Evolutionary conservation across 2,329 filamentous ascomycete genomes (phyloP).

Genomic region (Paecilomyces dactylethromorphus): DNA sequence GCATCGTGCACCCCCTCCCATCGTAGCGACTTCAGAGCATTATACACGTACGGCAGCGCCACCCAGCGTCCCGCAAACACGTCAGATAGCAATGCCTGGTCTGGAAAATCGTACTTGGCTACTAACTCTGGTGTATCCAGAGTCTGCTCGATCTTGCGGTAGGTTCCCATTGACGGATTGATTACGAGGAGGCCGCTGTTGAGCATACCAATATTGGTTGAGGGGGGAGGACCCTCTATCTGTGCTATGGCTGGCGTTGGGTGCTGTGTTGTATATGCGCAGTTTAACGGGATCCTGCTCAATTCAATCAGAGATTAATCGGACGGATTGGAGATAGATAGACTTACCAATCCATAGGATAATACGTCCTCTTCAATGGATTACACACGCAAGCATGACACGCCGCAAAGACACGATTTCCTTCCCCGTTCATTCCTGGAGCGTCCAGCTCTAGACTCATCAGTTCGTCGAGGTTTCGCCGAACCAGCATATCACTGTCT

Average conservation of each 20-base stretch:
- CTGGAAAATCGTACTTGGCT: not conserved
- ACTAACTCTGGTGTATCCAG: not conserved
- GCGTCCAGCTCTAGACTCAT: not conserved
- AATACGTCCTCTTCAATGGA: slow-evolving; percentile 66
- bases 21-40: not conserved
- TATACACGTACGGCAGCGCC: not conserved
- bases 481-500: not conserved
- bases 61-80: not conserved
- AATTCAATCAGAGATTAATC: not conserved
- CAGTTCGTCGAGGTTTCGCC: not conserved
- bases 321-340: not conserved
- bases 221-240: not conserved
- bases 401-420: slow-evolving; percentile 64
- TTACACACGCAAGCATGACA: slow-evolving; percentile 81
- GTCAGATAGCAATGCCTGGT: not conserved
- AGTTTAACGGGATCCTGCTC: not conserved
- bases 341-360: slow-evolving; percentile 60
- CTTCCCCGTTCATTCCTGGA: slow-evolving; percentile 10
- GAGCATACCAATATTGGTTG: not conserved
- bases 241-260: not conserved
- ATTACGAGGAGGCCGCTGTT: not conserved
- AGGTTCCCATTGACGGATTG: not conserved
- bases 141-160: not conserved
- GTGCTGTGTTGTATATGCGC: not conserved
- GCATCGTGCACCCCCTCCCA: slow-evolving; percentile 20